These are phyloP conservation scores for Gentiana dahurica DNA, from an alignment of 257 asterid species.

Conservation along the genomic window DNA sequence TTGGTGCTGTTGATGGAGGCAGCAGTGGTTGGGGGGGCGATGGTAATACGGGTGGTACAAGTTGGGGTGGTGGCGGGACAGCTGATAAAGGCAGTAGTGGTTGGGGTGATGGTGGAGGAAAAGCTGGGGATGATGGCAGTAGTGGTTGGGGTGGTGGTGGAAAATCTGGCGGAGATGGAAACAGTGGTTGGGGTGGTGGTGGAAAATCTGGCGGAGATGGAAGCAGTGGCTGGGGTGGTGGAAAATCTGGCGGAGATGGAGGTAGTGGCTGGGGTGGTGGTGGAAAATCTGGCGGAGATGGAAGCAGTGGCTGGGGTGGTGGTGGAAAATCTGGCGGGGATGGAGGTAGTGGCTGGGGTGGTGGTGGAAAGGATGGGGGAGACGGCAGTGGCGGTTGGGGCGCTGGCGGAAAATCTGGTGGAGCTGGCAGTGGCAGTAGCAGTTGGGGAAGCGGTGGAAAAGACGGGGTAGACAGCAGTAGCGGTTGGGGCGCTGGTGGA, in stretches of 20 bases:
- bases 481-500: constrained; percentile 15
- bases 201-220: constrained; percentile 10
- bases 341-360: constrained; percentile 10
- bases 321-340: constrained; percentile 19
- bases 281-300: background rate
- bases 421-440: background rate
- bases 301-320: background rate
- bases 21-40: constrained; percentile 24
- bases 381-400: constrained; percentile 16
- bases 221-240: constrained; percentile 10
- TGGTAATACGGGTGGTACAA: constrained; percentile 18
- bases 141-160: constrained; percentile 53
- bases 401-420: constrained; percentile 19
- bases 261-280: constrained; percentile 12
- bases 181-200: constrained; percentile 34
- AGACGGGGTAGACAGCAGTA: constrained; percentile 12
- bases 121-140: constrained; percentile 41
- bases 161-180: constrained; percentile 6
- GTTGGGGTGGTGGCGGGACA: constrained; percentile 25
- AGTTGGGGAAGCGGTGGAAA: constrained; percentile 20
- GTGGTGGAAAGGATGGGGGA: background rate
- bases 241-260: constrained; percentile 4
- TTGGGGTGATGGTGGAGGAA: constrained; percentile 33
- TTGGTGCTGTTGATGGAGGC: constrained; percentile 21
- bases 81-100: constrained; percentile 1